These are phyloP conservation scores for Saccharum officinarum DNA, from an alignment of 176 grass and related monocot species.

Conservation along the genomic window DNA sequence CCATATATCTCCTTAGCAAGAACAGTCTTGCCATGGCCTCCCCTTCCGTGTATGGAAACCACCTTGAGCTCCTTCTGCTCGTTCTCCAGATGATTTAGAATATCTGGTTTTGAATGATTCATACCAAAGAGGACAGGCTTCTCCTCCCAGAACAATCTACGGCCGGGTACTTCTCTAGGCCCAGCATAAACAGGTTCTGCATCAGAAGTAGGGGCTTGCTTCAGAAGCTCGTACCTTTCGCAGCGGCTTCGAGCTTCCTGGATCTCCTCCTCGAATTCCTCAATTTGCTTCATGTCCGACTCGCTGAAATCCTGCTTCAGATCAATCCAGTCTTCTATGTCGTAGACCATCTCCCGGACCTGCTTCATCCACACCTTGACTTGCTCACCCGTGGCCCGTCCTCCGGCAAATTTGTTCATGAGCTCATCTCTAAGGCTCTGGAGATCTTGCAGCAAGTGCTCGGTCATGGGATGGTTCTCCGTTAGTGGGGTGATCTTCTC, in stretches of 20 bases:
- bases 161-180: not conserved
- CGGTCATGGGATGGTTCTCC: not conserved
- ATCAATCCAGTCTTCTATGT: conserved; percentile 23
- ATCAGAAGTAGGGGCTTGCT: not conserved
- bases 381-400: not conserved
- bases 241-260: not conserved
- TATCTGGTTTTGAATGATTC: not conserved
- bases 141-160: not conserved
- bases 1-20: conserved; percentile 11
- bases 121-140: not conserved
- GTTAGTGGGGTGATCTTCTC: not conserved
- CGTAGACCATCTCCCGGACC: conserved; percentile 15
- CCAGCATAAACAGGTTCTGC: not conserved
- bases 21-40: conserved; percentile 10
- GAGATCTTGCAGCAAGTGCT: not conserved
- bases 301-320: not conserved
- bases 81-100: not conserved
- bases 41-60: not conserved
- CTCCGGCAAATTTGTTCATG: not conserved
- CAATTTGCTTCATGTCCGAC: not conserved
- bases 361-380: conserved; percentile 23
- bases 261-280: not conserved
- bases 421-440: not conserved
- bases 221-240: not conserved
- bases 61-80: not conserved